Evolutionary conservation across 352 stramenopile species (phyloP), one percentile per base, ranked within the genome.

Genomic region (Phytophthora syringae): DNA sequence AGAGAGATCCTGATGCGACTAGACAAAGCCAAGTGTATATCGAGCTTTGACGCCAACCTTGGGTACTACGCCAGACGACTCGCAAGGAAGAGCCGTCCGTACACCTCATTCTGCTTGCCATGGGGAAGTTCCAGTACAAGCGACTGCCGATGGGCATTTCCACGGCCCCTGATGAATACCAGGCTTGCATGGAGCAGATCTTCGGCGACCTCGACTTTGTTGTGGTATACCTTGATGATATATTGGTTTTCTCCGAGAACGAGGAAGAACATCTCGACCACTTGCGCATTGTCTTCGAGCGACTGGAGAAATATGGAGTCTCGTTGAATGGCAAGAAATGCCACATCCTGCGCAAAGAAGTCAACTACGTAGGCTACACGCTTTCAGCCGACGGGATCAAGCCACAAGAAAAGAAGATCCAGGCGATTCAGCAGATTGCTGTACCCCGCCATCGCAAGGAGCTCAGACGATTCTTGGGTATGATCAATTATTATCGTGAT

Each of bases 401-500:
- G 7, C 28, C 47, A 1, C n/a, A n/a, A n/a, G n/a, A n/a, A n/a
- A 43, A 43, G n/a, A 43, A n/a, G 11, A 43, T 54, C 3, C n/a
- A 54, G 20, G 47, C 18, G 2, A 54, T 54, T 27, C 47, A 54
- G n/a, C 27, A 54, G n/a, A 54, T 54, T 30, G 28, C n/a, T 1
- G 28, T 43, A 7, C 27, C 37, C 6, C 34, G 34, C 34, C n/a
- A 61, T 24, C n/a, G 52, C 3, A 62, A 47, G 13, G 34, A 58
- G 10, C n/a, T 68, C 0, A n/a, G 52, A 13, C 16, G 52, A 1
- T 62, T 67, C 24, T 6, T 67, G 10, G 60, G 51, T 0, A 62
- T 62, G 44, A 43, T 68, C 6, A 62, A 57, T 15, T 68, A 68
- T 25, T 68, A 57, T n/a, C 13, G 36, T 11, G 43, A 61, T 11